Evolutionary conservation across 2,329 filamentous ascomycete genomes (phyloP).

Genomic region (Fusarium ramigenum): DNA sequence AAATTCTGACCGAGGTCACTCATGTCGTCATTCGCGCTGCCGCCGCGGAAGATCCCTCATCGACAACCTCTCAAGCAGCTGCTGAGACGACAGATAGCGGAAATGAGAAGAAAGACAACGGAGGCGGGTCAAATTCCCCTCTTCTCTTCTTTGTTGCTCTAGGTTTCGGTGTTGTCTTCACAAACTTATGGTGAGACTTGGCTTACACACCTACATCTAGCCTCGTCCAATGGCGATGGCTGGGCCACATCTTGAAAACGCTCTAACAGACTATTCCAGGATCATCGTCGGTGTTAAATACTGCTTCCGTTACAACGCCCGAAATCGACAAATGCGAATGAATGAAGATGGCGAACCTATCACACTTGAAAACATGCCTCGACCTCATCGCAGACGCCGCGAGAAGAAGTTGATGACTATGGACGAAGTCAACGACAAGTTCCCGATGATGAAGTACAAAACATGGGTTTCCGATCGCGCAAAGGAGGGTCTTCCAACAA

Average conservation of each 20-base stretch:
- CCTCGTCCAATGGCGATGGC: conserved; percentile 69
- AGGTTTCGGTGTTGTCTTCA: conserved; percentile 98
- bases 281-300: conserved; percentile 99
- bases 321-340: conserved; percentile 81
- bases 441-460: conserved; percentile 97
- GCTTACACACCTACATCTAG: conserved; percentile 1
- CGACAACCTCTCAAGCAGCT: conserved; percentile 33
- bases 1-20: conserved; percentile 41
- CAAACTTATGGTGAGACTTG: conserved; percentile 87
- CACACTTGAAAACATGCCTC: conserved; percentile 83
- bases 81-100: conserved; percentile 23
- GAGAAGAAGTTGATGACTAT: conserved; percentile 99
- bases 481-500: conserved; percentile 82
- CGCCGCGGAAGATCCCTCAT: conserved; percentile 28
- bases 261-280: conserved; percentile 63
- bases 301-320: conserved; percentile 97
- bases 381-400: conserved; percentile 84
- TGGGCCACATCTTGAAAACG: not conserved
- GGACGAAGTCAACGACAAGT: conserved; percentile 98
- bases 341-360: conserved; percentile 89
- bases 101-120: conserved; percentile 30
- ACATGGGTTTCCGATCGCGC: conserved; percentile 87
- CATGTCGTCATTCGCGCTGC: conserved; percentile 39
- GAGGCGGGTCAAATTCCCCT: conserved; percentile 53
- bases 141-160: conserved; percentile 88